phyloP scores from a whole-genome alignment of 1,284 basidiomycete species.

The Ustilago lituana region DNA sequence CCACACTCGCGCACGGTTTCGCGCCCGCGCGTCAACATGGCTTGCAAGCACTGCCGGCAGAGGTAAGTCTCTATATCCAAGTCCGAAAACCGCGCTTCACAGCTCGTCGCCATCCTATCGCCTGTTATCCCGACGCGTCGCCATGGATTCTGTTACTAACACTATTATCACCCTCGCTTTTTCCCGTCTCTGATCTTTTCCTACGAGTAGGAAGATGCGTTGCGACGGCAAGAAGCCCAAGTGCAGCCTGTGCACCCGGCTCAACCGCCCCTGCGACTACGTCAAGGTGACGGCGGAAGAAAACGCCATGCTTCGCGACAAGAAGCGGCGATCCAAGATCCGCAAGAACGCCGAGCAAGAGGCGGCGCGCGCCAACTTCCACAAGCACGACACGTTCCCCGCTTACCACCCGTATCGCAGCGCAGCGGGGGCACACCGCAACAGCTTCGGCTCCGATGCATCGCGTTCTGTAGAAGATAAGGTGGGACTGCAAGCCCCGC shows the following conservation, averaged over 20 bases:
- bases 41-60: constrained; percentile 32
- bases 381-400: constrained; percentile 18
- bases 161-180: background rate
- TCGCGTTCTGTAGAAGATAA: no score
- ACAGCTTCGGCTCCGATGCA: constrained; percentile 9
- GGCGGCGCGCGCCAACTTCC: constrained; percentile 16
- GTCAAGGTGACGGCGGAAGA: constrained; percentile 23
- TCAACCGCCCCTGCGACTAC: constrained; percentile 18
- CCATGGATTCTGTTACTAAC: constrained; percentile 10
- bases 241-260: constrained; percentile 20
- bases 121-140: no score
- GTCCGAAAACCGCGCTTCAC: no score
- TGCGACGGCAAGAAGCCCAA: constrained; percentile 27
- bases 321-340: constrained; percentile 16
- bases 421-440: background rate
- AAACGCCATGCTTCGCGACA: constrained; percentile 24
- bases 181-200: background rate
- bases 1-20: constrained; percentile 8
- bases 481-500: constrained; percentile 3
- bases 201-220: constrained; percentile 15
- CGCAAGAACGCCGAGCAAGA: constrained; percentile 14
- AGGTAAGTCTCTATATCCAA: constrained; percentile 15
- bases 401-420: constrained; percentile 24
- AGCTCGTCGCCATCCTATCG: no score
- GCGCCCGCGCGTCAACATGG: constrained; percentile 24